Evolutionary conservation across 352 stramenopile genomes (phyloP), one percentile per base, ranked within the genome.

Genomic region (Globisporangium abappressorium): DNA sequence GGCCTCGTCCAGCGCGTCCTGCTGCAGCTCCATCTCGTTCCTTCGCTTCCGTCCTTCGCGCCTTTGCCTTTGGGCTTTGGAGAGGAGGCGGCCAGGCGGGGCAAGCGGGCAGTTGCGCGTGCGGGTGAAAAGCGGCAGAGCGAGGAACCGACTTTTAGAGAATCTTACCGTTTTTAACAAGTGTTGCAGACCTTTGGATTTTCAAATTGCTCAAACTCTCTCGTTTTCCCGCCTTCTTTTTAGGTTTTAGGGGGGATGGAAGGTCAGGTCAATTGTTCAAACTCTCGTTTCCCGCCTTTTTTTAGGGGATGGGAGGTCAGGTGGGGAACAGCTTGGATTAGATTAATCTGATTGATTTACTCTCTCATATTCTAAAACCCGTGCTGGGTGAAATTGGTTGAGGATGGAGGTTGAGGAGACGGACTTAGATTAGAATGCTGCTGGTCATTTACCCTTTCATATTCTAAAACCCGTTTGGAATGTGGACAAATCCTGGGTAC

Each of bases 1-100:
- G 62, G 84, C 84, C 70, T 95, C 88, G 72, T 95, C 88, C 66
- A 92, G 72, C 65, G 84, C 84, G 69, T 94, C 86, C 73, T 94
- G 86, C 72, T 92, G 85, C 70, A 93, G 80, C 61, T 92, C 86
- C 84, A 92, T 92, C 36, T 60, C 8, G 8, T 18, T 20, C 20
- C 30, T 33, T 33, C 30, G 30, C 26, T 24, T 61, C 28, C 55
- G 30, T 28, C 24, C 14, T 34, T 53, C 46, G 26, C 24, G n/a
- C 36, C 54, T 65, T 38, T 61, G 60, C 38, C 55, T 58, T 54
- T 57, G 41, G 36, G 36, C 49, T 46, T 61, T 46, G 28, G 11
- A 11, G 15, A 38, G 24, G 53, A 57, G 53, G 53, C 18, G 18
- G 43, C 9, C 6, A 14, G 15, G 43, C 43, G 5, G 15, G 14